Conservation (phyloP, 768 basidiomycete species). For the Grammothele lineata region DNA sequence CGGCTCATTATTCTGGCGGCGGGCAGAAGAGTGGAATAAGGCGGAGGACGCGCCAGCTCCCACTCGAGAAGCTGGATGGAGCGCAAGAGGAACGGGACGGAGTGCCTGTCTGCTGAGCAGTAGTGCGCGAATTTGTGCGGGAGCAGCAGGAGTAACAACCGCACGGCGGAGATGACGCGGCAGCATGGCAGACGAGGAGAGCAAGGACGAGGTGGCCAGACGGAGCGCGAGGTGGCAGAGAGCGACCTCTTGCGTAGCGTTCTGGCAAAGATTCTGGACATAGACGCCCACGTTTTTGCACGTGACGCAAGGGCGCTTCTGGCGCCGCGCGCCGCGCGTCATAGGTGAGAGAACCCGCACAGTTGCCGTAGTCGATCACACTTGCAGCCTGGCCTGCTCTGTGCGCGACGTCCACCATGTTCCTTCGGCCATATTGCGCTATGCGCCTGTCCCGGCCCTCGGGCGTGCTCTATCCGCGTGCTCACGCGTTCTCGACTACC, state of each 20-base stretch:
- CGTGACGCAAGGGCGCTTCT: conserved; percentile 4
- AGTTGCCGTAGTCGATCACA: too few species aligned
- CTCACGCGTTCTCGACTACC: too few species aligned
- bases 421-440: too few species aligned
- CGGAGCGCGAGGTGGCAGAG: background rate
- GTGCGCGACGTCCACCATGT: too few species aligned
- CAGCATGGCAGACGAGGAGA: conserved; percentile 31
- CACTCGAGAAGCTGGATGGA: conserved; percentile 15
- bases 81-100: conserved; percentile 28
- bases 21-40: conserved; percentile 62
- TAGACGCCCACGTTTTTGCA: background rate
- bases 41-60: conserved; percentile 7
- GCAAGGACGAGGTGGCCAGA: background rate
- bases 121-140: conserved; percentile 22
- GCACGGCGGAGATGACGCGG: conserved; percentile 44
- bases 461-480: too few species aligned
- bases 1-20: conserved; percentile 51
- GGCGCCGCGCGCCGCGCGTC: too few species aligned
- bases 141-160: conserved; percentile 27
- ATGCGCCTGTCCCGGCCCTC: too few species aligned
- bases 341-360: too few species aligned
- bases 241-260: conserved; percentile 5
- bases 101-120: conserved; percentile 15
- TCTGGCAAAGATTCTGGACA: conserved; percentile 14
- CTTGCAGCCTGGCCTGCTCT: conserved; percentile 5